Evolutionary conservation across 805 yeast species (phyloP).

Genomic region (Kodamaea neixiangensis): DNA sequence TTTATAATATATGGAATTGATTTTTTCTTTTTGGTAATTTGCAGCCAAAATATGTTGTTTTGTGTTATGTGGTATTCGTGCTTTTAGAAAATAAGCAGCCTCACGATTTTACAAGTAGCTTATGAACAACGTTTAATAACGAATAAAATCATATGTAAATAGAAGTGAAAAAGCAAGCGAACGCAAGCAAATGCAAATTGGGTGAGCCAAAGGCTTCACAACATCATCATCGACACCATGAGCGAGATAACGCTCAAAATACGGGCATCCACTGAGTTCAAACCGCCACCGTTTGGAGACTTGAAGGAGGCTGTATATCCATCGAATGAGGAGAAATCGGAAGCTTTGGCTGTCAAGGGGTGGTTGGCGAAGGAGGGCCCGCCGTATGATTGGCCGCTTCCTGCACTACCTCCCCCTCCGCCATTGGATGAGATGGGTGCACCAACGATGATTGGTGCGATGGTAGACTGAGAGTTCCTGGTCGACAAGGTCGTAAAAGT

Average conservation of each 20-base stretch:
- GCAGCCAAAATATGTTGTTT: slow-evolving; percentile 4
- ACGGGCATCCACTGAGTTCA: neutral
- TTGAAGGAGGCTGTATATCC: slow-evolving; percentile 7
- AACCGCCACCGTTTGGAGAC: slow-evolving; percentile 6
- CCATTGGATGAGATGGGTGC: slow-evolving; percentile 6
- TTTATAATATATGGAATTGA: neutral
- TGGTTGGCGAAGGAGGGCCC: slow-evolving; percentile 11
- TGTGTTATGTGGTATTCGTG: too few species aligned
- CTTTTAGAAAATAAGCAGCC: too few species aligned
- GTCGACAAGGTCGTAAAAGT: slow-evolving; percentile 1
- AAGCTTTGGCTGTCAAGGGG: slow-evolving; percentile 13
- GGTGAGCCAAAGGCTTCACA: neutral
- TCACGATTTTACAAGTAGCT: too few species aligned
- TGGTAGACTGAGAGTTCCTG: neutral
- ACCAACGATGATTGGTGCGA: slow-evolving; percentile 4
- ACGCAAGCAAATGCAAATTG: slow-evolving; percentile 1
- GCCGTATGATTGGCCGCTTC: neutral
- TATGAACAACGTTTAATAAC: neutral
- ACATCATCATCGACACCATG: slow-evolving; percentile 8
- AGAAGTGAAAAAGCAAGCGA: slow-evolving; percentile 1
- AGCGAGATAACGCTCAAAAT: slow-evolving; percentile 7
- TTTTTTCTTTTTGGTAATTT: neutral
- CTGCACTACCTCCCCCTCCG: neutral
- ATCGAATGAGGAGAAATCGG: slow-evolving; percentile 13
- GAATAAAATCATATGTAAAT: neutral